Percentiles rank a stretch among this genome's conserved stretches.
These are phyloP conservation scores for Trichoderma harzianum DNA, from an alignment of 2,329 filamentous ascomycete species.

Conservation along the genomic window DNA sequence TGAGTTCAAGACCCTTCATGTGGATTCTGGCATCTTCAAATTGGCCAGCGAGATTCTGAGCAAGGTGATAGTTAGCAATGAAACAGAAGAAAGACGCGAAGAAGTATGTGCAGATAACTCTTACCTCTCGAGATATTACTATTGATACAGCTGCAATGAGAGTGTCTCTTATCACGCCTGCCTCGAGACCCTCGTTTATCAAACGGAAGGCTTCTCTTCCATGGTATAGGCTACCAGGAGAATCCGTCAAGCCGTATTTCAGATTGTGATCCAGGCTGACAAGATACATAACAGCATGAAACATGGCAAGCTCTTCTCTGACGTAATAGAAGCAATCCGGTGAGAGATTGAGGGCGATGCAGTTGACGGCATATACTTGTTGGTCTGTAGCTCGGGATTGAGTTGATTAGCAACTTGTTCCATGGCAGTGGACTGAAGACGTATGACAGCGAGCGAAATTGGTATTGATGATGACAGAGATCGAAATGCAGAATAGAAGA, in stretches of 20 bases:
- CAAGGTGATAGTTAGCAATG: background rate
- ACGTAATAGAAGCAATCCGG: background rate
- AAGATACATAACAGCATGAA: constrained; percentile 6
- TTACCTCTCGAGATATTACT: background rate
- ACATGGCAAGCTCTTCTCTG: constrained; percentile 1
- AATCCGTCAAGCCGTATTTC: background rate
- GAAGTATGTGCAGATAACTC: background rate
- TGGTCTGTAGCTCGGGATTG: background rate
- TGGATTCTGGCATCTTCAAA: constrained; percentile 1
- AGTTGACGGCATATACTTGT: background rate
- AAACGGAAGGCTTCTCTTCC: constrained; percentile 8
- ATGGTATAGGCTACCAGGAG: background rate
- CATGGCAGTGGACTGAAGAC: too few species aligned
- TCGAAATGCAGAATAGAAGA: too few species aligned
- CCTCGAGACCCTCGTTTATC: background rate
- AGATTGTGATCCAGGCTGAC: constrained; percentile 4
- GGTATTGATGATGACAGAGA: too few species aligned
- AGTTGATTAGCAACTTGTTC: background rate
- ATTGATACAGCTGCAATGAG: constrained; percentile 3
- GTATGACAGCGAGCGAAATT: too few species aligned
- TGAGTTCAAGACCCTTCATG: background rate
- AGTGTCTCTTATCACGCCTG: background rate
- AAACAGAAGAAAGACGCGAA: too few species aligned
- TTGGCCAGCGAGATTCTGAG: constrained; percentile 1
- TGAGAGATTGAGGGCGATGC: background rate